Evolutionary conservation across 2,329 filamentous ascomycete species (phyloP).

Genomic region (Fusarium compactum): DNA sequence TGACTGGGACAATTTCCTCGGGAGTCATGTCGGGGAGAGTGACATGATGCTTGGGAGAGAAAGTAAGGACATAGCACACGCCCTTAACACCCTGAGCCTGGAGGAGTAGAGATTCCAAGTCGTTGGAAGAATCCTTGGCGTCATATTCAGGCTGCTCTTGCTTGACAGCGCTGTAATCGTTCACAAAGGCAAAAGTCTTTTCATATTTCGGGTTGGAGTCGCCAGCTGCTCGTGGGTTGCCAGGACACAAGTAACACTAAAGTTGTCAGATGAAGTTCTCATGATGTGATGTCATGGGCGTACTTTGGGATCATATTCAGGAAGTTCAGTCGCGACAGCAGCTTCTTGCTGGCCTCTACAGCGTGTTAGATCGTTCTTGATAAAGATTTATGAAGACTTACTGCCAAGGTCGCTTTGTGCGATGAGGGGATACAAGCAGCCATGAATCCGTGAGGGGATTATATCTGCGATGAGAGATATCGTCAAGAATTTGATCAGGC

Average conservation of each 20-base stretch:
- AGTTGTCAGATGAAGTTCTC: conserved; percentile 14
- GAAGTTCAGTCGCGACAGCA: conserved; percentile 75
- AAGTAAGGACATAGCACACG: conserved; percentile 97
- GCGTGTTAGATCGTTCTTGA: conserved; percentile 10
- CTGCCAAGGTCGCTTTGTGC: conserved; percentile 97
- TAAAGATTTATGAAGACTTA: too few relatives aligned
- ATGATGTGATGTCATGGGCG: conserved; percentile 38
- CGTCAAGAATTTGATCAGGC: conserved; percentile 84
- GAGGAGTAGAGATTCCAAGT: conserved; percentile 80
- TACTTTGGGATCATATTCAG: conserved; percentile 83
- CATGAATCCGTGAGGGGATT: conserved; percentile 92
- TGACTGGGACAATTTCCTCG: conserved; percentile 80
- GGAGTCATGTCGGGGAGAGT: conserved; percentile 91
- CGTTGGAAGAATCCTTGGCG: conserved; percentile 59
- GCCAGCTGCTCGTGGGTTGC: conserved; percentile 89
- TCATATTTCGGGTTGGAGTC: conserved; percentile 88
- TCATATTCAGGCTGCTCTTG: conserved; percentile 87
- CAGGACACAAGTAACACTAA: conserved; percentile 93
- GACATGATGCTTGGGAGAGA: conserved; percentile 89
- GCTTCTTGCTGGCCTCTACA: conserved; percentile 81
- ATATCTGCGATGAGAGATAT: conserved; percentile 95
- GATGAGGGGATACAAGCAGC: conserved; percentile 94
- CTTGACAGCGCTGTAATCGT: conserved; percentile 97
- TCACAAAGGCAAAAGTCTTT: conserved; percentile 92
- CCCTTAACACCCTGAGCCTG: conserved; percentile 89